These are phyloP conservation scores for Colletotrichum sp. DNA, from an alignment of 2,329 filamentous ascomycete genomes.

Conservation along the genomic window DNA sequence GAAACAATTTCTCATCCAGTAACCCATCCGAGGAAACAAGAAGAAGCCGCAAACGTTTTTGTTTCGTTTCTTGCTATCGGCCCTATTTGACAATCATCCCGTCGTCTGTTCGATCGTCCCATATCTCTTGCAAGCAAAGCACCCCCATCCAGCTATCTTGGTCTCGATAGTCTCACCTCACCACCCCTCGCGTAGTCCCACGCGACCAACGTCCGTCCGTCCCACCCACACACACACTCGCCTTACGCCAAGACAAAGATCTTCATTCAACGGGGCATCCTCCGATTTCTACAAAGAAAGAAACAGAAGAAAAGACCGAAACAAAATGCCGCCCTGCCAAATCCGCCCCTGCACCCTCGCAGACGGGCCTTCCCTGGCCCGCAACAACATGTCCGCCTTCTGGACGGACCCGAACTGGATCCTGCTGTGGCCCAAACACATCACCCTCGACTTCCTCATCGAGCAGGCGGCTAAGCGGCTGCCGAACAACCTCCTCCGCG, in stretches of 20 bases:
- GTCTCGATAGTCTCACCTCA: background rate
- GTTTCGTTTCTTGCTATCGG: background rate
- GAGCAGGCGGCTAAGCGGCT: conserved; percentile 11
- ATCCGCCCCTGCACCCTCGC: conserved; percentile 23
- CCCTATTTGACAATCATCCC: background rate
- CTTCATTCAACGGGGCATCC: background rate
- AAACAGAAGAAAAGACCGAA: background rate
- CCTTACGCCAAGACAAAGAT: background rate
- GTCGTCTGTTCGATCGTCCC: background rate
- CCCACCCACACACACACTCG: background rate
- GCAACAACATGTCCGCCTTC: conserved; percentile 30
- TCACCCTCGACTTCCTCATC: conserved; percentile 16
- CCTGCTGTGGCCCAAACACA: conserved; percentile 16
- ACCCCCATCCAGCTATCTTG: background rate
- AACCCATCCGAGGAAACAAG: background rate
- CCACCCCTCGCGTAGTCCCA: background rate
- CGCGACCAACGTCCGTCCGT: background rate
- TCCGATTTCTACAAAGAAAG: background rate
- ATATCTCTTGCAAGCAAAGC: background rate
- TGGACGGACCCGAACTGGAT: conserved; percentile 27
- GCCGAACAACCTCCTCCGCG: conserved; percentile 21
- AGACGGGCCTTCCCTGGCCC: conserved; percentile 24
- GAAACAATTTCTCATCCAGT: background rate
- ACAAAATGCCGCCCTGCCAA: background rate
- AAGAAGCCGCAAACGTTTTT: background rate